Conservation (phyloP, 305 asterid species). For the Plantago rigida region DNA sequence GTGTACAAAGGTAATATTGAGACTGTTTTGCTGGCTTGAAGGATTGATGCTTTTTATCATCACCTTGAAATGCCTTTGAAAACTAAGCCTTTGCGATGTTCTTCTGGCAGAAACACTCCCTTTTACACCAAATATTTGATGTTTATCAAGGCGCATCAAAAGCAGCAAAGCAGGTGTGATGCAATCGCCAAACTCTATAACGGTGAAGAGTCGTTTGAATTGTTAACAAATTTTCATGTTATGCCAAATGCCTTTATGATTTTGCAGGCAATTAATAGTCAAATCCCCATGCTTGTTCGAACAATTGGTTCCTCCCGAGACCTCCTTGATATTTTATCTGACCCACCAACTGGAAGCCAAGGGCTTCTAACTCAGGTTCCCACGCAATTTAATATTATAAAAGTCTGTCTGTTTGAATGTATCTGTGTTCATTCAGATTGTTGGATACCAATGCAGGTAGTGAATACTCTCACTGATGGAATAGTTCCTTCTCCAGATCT, state of each 20-base stretch:
- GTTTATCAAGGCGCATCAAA: constrained; percentile 51
- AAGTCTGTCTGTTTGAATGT: constrained; percentile 21
- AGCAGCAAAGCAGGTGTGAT: constrained; percentile 73
- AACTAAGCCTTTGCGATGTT: constrained; percentile 25
- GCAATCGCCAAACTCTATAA: constrained; percentile 18
- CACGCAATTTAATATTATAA: constrained; percentile 16
- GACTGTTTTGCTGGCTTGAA: constrained; percentile 18
- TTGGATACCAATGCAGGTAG: constrained; percentile 54
- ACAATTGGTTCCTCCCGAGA: constrained; percentile 80
- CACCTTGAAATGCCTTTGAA: constrained; percentile 5
- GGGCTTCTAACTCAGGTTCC: constrained; percentile 72
- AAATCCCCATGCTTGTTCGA: constrained; percentile 82
- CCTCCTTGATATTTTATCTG: constrained; percentile 68
- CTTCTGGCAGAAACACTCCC: constrained; percentile 75
- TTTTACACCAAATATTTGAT: constrained; percentile 65
- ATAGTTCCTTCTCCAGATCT: constrained; percentile 69
- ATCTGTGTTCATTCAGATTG: constrained; percentile 26
- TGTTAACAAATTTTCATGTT: constrained; percentile 19
- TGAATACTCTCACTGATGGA: constrained; percentile 83
- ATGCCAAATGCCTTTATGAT: constrained; percentile 27
- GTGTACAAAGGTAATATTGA: constrained; percentile 72
- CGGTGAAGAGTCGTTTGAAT: constrained; percentile 6
- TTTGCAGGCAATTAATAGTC: constrained; percentile 76
- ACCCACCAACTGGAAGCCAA: constrained; percentile 81
- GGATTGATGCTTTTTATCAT: constrained; percentile 14